These are phyloP conservation scores for Choanephora cucurbitarum DNA, from an alignment of 371 early-diverging fungal species.

Conservation along the genomic window DNA sequence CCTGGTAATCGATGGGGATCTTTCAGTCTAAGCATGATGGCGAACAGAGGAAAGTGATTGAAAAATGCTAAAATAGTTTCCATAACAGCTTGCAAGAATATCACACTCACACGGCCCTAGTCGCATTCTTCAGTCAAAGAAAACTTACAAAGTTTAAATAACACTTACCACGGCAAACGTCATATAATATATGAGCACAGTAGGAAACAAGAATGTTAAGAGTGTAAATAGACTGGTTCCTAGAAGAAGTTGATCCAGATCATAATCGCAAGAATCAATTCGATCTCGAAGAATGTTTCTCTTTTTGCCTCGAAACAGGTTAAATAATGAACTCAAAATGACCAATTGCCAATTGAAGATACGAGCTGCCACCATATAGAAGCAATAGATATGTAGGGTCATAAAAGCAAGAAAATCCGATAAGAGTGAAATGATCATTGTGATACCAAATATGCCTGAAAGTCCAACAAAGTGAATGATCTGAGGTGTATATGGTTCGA, in stretches of 20 bases:
- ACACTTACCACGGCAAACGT: constrained; percentile 78
- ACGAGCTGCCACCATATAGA: constrained; percentile 90
- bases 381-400: constrained; percentile 90
- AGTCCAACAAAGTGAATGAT: constrained; percentile 77
- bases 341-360: constrained; percentile 92
- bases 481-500: constrained; percentile 61
- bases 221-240: constrained; percentile 95
- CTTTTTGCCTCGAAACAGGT: constrained; percentile 92
- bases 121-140: not conserved
- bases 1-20: constrained; percentile 90
- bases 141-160: not conserved
- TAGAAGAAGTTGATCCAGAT: constrained; percentile 90
- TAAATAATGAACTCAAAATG: constrained; percentile 83
- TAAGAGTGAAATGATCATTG: constrained; percentile 80
- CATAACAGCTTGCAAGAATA: constrained; percentile 76
- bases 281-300: constrained; percentile 88
- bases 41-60: constrained; percentile 95
- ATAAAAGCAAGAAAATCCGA: constrained; percentile 83
- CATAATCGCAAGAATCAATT: constrained; percentile 94
- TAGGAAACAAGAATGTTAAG: constrained; percentile 92
- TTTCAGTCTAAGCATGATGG: constrained; percentile 83
- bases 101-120: constrained; percentile 76
- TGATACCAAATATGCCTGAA: constrained; percentile 81
- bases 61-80: constrained; percentile 85
- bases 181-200: constrained; percentile 91